Evolutionary conservation across 345 rosid genomes (phyloP).

Genomic region (Mallotus nudiflorus): DNA sequence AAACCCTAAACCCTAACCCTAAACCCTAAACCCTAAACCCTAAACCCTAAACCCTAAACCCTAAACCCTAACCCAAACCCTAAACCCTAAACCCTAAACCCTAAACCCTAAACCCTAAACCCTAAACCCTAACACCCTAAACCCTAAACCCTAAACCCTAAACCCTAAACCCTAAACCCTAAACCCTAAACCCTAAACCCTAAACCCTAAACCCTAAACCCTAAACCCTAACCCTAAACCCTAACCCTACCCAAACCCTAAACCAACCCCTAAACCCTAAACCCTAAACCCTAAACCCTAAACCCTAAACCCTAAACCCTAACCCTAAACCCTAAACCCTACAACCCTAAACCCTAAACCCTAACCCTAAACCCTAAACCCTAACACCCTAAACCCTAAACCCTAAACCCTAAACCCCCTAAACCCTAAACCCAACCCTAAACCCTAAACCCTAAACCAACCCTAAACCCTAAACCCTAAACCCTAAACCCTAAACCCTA

Average conservation of each 20-base stretch:
- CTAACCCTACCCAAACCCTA: constrained; percentile 21
- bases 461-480: no score
- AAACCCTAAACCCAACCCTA: no score
- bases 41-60: constrained; percentile 14
- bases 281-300: constrained; percentile 26
- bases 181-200: constrained; percentile 21
- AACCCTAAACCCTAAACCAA: constrained; percentile 21
- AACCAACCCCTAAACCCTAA: constrained; percentile 24
- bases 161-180: constrained; percentile 20
- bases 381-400: constrained; percentile 27
- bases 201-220: constrained; percentile 21
- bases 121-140: constrained; percentile 29
- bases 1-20: constrained; percentile 4
- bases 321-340: constrained; percentile 26
- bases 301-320: constrained; percentile 19
- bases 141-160: constrained; percentile 21
- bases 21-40: constrained; percentile 16
- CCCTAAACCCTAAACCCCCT: constrained; percentile 32
- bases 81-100: constrained; percentile 27
- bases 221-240: constrained; percentile 21
- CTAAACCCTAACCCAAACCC: constrained; percentile 22
- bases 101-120: constrained; percentile 27
- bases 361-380: no score
- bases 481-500: constrained; percentile 26
- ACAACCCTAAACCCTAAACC: no score